These are phyloP conservation scores for Nannizziopsis barbatae DNA, from an alignment of 2,329 filamentous ascomycete genomes.

Conservation along the genomic window DNA sequence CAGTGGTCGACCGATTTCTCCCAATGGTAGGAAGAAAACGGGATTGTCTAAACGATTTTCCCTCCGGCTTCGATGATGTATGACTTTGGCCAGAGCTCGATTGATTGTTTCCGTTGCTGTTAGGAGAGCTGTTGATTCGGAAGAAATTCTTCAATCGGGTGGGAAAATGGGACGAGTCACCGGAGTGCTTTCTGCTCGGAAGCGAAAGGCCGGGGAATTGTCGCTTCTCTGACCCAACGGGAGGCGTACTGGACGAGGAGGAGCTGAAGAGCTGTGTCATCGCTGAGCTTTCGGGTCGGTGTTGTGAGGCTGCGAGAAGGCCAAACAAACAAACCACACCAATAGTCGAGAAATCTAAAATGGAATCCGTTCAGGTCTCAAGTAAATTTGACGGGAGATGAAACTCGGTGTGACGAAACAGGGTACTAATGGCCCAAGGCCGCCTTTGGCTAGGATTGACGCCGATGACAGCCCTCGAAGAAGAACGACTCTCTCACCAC, in stretches of 20 bases:
- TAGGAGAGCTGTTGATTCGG: slow-evolving; percentile 44
- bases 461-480: no score
- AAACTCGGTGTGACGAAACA: not conserved
- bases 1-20: slow-evolving; percentile 78
- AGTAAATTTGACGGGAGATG: not conserved
- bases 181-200: slow-evolving; percentile 35
- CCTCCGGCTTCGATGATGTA: slow-evolving; percentile 43
- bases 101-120: slow-evolving; percentile 16
- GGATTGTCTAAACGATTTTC: slow-evolving; percentile 67
- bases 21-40: slow-evolving; percentile 80
- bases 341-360: not conserved
- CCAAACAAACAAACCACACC: not conserved
- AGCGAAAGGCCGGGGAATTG: slow-evolving; percentile 38
- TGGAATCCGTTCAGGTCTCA: no score
- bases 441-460: not conserved
- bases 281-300: not conserved
- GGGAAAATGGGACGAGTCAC: slow-evolving; percentile 45
- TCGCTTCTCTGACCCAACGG: slow-evolving; percentile 36
- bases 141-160: slow-evolving; percentile 61
- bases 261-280: slow-evolving; percentile 37
- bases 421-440: not conserved
- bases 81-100: slow-evolving; percentile 17
- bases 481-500: not conserved
- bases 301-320: not conserved
- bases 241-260: slow-evolving; percentile 27